Percentiles rank a stretch among this genome's conserved stretches.
phyloP scores from a whole-genome alignment of 495 filamentous ascomycete species.

The Aspergillus heteromorphus region DNA sequence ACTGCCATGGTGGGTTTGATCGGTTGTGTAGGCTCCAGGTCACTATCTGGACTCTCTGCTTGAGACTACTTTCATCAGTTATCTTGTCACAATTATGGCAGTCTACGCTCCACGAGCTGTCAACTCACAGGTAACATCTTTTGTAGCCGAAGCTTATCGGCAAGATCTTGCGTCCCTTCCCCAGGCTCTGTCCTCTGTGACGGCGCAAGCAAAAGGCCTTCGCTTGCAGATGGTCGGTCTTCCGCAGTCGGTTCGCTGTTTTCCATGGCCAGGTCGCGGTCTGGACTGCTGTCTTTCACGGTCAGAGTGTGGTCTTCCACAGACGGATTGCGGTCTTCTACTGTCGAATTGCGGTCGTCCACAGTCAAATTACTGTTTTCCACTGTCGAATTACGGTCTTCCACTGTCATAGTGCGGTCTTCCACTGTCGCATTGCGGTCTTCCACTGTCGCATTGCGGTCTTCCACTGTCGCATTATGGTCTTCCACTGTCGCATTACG shows the following conservation, averaged over 20 bases:
- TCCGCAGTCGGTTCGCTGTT: neutral
- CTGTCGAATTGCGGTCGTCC: neutral
- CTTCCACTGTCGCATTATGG: too few species aligned
- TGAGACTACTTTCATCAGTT: constrained; percentile 14
- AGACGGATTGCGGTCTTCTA: too few species aligned
- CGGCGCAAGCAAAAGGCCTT: neutral
- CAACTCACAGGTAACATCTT: constrained; percentile 22
- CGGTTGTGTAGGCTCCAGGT: constrained; percentile 21
- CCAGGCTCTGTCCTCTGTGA: neutral
- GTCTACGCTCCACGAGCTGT: neutral
- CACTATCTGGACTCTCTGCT: constrained; percentile 10
- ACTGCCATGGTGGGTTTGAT: neutral
- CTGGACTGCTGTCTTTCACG: too few species aligned
- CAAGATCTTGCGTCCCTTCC: constrained; percentile 20
- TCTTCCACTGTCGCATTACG: neutral
- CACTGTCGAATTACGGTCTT: too few species aligned
- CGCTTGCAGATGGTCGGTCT: neutral
- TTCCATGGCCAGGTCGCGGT: too few species aligned
- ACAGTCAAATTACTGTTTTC: neutral
- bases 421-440: too few species aligned
- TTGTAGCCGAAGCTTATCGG: constrained; percentile 18
- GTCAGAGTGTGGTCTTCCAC: too few species aligned
- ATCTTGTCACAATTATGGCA: neutral
- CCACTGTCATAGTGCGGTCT: too few species aligned
- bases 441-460: too few species aligned